Evolutionary conservation across 768 basidiomycete genomes (phyloP).

Genomic region (Hemileccinum impolitum): DNA sequence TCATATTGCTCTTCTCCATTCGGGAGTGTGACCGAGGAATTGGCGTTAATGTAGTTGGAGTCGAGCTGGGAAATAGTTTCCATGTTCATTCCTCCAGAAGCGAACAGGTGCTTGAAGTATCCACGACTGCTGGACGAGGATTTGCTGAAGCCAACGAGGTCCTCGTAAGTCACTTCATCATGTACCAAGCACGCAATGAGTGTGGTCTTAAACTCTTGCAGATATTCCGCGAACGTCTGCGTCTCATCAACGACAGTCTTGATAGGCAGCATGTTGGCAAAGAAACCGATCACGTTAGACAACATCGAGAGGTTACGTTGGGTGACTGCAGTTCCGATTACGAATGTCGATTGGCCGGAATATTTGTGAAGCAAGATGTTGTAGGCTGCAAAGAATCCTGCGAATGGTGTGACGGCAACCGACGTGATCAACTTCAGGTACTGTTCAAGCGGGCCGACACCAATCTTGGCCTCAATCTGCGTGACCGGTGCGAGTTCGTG

Average conservation of each 20-base stretch:
- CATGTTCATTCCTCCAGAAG: constrained; percentile 28
- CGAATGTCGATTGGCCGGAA: constrained; percentile 28
- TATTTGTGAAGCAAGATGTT: constrained; percentile 34
- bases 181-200: constrained; percentile 22
- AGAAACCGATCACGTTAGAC: constrained; percentile 28
- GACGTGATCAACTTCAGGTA: constrained; percentile 20
- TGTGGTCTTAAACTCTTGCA: constrained; percentile 20
- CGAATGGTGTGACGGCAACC: constrained; percentile 22
- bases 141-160: constrained; percentile 27
- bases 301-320: constrained; percentile 30
- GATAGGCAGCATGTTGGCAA: constrained; percentile 30
- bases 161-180: constrained; percentile 31
- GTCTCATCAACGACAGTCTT: constrained; percentile 26
- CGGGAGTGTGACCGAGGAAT: constrained; percentile 21
- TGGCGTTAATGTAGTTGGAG: constrained; percentile 11
- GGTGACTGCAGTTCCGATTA: constrained; percentile 30
- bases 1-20: constrained; percentile 28
- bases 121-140: constrained; percentile 22
- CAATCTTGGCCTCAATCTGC: constrained; percentile 24
- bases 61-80: constrained; percentile 23
- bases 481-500: constrained; percentile 27
- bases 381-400: constrained; percentile 31
- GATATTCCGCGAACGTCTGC: constrained; percentile 23
- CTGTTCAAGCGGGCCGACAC: constrained; percentile 15
- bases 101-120: constrained; percentile 33